Conservation (phyloP, 2,329 filamentous ascomycete species). For the Pestalotiopsis sp. region DNA sequence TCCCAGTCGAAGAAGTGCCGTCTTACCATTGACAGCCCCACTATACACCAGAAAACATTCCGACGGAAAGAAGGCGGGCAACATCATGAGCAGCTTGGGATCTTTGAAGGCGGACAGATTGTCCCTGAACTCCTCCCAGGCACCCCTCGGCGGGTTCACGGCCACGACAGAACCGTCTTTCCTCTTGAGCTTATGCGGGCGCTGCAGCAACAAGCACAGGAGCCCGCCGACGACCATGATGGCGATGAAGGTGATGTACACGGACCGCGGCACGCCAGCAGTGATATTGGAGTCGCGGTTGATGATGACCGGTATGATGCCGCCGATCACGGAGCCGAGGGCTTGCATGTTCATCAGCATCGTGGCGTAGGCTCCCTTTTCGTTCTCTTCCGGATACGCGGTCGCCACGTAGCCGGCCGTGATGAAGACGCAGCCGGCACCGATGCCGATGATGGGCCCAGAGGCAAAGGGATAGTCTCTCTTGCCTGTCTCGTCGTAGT, state of each 20-base stretch:
- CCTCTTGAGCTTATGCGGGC: slow-evolving; percentile 23
- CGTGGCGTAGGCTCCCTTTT: slow-evolving; percentile 30
- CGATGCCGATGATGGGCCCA: slow-evolving; percentile 28
- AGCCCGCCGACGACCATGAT: slow-evolving; percentile 20
- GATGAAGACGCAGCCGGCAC: slow-evolving; percentile 30
- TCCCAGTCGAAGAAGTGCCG: fast-evolving
- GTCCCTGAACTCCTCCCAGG: slow-evolving; percentile 28
- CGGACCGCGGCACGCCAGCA: slow-evolving; percentile 19
- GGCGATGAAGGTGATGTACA: slow-evolving; percentile 28
- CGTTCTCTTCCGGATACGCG: slow-evolving; percentile 32
- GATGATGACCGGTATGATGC: slow-evolving; percentile 28
- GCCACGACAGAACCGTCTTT: slow-evolving; percentile 28
- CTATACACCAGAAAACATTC: slow-evolving; percentile 33
- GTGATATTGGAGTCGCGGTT: slow-evolving; percentile 20
- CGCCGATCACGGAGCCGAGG: slow-evolving; percentile 26
- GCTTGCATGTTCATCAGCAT: slow-evolving; percentile 30
- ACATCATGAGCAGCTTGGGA: slow-evolving; percentile 28
- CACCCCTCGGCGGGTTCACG: slow-evolving; percentile 23
- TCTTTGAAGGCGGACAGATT: slow-evolving; percentile 20
- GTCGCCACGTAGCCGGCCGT: slow-evolving; percentile 31
- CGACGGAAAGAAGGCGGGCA: slow-evolving; percentile 24
- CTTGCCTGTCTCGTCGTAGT: slow-evolving; percentile 26
- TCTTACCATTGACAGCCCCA: slow-evolving; percentile 29
- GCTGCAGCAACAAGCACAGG: slow-evolving; percentile 16
- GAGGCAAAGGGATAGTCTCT: slow-evolving; percentile 24